Evolutionary conservation across 345 rosid species (phyloP).

Genomic region (Zanthoxylum bungeanum): DNA sequence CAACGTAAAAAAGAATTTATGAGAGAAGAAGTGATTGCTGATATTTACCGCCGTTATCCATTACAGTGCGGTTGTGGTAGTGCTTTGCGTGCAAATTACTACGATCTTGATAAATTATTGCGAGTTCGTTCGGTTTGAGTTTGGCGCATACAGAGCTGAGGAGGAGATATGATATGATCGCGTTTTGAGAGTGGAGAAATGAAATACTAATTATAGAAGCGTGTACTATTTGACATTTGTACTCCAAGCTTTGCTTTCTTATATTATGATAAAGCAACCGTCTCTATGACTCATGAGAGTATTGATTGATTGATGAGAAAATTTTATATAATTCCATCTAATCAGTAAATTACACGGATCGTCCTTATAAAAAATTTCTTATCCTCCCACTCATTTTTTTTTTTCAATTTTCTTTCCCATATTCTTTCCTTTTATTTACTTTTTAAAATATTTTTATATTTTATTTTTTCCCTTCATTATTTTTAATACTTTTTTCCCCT

Average conservation of each 20-base stretch:
- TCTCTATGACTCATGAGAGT: too few species aligned
- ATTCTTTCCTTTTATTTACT: too few species aligned
- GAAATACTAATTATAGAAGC: background rate
- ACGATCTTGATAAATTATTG: constrained; percentile 16
- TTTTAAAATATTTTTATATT: too few species aligned
- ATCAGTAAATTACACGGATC: too few species aligned
- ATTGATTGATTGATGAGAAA: too few species aligned
- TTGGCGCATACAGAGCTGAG: background rate
- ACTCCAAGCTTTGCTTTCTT: background rate
- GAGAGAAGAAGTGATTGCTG: background rate
- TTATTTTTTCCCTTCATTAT: too few species aligned
- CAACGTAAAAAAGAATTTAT: background rate
- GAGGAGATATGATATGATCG: constrained; percentile 14
- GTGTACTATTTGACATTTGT: background rate
- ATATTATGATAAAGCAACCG: too few species aligned
- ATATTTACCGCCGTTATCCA: constrained; percentile 45
- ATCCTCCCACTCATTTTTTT: too few species aligned
- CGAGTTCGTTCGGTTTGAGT: background rate
- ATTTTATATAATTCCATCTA: too few species aligned
- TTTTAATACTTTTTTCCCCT: too few species aligned
- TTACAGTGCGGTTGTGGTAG: constrained; percentile 13
- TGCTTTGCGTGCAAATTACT: constrained; percentile 3
- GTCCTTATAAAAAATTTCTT: too few species aligned
- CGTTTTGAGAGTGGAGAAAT: background rate
- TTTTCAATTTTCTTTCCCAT: too few species aligned